phyloP scores from a whole-genome alignment of 2,329 filamentous ascomycete species.

The Aspergillus awamori region DNA sequence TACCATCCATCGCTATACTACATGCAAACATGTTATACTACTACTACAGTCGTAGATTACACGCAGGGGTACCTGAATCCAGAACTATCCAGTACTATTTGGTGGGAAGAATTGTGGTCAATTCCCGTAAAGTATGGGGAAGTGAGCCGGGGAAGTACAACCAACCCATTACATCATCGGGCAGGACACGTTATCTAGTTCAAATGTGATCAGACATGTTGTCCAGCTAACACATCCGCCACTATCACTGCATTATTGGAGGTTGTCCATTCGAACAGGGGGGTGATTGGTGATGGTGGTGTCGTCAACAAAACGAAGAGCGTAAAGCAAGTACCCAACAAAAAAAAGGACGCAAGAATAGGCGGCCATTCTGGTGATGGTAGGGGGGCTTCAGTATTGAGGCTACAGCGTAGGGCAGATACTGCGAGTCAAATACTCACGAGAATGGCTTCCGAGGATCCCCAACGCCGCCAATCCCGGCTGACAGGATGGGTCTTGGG shows the following conservation, averaged over 20 bases:
- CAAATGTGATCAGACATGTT: too few species aligned
- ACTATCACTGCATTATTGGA: background rate
- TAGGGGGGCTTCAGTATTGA: constrained; percentile 24
- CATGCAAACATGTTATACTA: background rate
- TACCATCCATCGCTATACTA: background rate
- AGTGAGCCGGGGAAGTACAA: background rate
- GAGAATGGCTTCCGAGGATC: constrained; percentile 16
- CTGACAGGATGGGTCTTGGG: constrained; percentile 15
- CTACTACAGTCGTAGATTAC: background rate
- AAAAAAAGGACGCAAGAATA: constrained; percentile 10
- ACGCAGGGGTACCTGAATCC: background rate
- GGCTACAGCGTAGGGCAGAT: constrained; percentile 31
- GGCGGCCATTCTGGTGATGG: constrained; percentile 1
- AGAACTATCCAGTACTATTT: background rate
- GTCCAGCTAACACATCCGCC: background rate
- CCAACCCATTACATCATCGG: constrained; percentile 10
- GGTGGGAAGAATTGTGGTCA: background rate
- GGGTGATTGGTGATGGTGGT: background rate
- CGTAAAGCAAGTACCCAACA: constrained; percentile 18
- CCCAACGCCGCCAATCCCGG: constrained; percentile 21
- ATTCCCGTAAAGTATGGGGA: constrained; percentile 1
- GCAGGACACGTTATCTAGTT: background rate
- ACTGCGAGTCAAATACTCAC: constrained; percentile 26
- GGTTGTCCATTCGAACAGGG: background rate
- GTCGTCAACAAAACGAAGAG: constrained; percentile 9